Base-by-base conservation (phyloP, 108 stramenopile genomes). In the Cyclotella choctawhatcheeana region DNA sequence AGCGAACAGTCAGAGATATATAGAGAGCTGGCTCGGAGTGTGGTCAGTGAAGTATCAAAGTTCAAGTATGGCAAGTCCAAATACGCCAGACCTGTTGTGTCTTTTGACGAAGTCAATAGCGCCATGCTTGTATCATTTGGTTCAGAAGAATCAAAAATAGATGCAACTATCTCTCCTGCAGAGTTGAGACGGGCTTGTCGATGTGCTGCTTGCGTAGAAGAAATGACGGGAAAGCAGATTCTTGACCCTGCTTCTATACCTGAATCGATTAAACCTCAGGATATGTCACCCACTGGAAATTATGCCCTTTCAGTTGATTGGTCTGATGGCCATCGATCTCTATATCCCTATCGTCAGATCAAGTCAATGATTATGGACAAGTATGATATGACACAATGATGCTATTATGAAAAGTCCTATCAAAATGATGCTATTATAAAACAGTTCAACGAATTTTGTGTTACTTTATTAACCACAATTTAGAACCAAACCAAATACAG, bases 271-370 rank as follows among this genome's bases (percentile, higher is more conserved):
- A 64, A 66, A 65, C 94, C 94, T 2, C 31, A 84, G 43, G 72
- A 59, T 4, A 86, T 93, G 88, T 32, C 53, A 26, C 84, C 89
- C 16, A 89, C 87, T 3, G 96, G 96, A 50, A 92, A 94, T 54
- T 96, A 96, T 84, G 96, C 93, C n/a, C 67, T 91, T 48, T 85
- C 86, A 24, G 86, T 96, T 1, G 89, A 94, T 71, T 96, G 96
- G 96, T 87, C 86, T 12, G 96, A 96, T 76, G 96, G 93, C 6
- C 96, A 96, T 76, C 69, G 78, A 31, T 93, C 92, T 14, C 75
- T 96, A 14, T 96, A 92, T 74, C 95, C 95, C 0, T 93, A 92
- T 67, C 77, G 86, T 30, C 88, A 91, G 64, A 81, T 93, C 24
- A 43, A 69, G 55, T 65, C 77, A 16, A 58, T 78, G 64, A 53